Conservation (phyloP, 306 rosid genomes). For the Cyamopsis tetragonoloba region DNA sequence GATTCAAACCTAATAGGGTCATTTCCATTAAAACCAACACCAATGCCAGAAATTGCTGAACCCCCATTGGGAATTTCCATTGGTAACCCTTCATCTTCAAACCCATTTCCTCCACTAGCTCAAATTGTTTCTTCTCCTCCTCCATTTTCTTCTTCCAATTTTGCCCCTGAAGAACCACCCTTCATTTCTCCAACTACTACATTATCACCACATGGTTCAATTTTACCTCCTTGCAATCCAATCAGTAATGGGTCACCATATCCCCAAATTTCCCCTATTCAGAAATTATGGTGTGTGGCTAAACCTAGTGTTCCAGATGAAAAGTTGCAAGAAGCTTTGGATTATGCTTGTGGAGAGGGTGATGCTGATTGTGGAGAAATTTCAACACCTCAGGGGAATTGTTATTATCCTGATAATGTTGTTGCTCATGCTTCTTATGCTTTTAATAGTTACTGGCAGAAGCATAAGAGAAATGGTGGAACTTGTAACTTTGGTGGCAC, state of each 20-base stretch:
- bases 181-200: slow-evolving; percentile 46
- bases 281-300: slow-evolving; percentile 89
- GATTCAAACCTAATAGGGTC: slow-evolving; percentile 27
- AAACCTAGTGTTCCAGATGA: slow-evolving; percentile 84
- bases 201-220: slow-evolving; percentile 46
- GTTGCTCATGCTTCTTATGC: slow-evolving; percentile 93
- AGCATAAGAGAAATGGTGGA: slow-evolving; percentile 81
- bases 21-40: slow-evolving; percentile 55
- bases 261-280: slow-evolving; percentile 36
- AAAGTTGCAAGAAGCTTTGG: slow-evolving; percentile 67
- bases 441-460: slow-evolving; percentile 95
- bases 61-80: slow-evolving; percentile 49
- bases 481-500: slow-evolving; percentile 88
- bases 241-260: slow-evolving; percentile 41
- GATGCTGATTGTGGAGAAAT: slow-evolving; percentile 76
- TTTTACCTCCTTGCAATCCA: slow-evolving; percentile 73
- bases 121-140: slow-evolving; percentile 46
- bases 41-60: slow-evolving; percentile 51
- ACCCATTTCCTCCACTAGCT: slow-evolving; percentile 50
- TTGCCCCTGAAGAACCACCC: slow-evolving; percentile 52
- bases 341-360: slow-evolving; percentile 92
- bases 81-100: slow-evolving; percentile 46
- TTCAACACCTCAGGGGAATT: slow-evolving; percentile 54
- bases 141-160: slow-evolving; percentile 26
- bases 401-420: slow-evolving; percentile 59